phyloP scores from a whole-genome alignment of 208 protist species.

The Wallacemonas sp. region DNA sequence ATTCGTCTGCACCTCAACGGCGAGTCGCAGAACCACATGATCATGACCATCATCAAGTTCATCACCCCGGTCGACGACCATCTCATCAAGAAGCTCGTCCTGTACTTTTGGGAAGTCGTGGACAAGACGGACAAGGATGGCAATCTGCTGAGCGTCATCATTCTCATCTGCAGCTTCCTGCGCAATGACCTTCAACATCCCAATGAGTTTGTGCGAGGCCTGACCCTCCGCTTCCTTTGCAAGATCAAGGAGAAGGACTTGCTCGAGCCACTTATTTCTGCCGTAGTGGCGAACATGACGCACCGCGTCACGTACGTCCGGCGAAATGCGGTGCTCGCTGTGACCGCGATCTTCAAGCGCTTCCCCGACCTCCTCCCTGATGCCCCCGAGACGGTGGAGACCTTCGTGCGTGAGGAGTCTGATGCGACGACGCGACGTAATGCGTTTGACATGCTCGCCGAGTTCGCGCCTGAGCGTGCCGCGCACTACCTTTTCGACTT shows the following conservation, averaged over 20 bases:
- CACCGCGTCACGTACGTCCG: slow-evolving; percentile 96
- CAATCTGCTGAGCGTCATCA: slow-evolving; percentile 97
- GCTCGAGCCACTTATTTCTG: slow-evolving; percentile 96
- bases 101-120: slow-evolving; percentile 98
- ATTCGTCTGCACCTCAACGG: slow-evolving; percentile 96
- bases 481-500: slow-evolving; percentile 90
- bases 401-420: slow-evolving; percentile 83
- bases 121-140: slow-evolving; percentile 96
- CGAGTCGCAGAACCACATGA: slow-evolving; percentile 94
- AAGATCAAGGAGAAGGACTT: slow-evolving; percentile 97
- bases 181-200: slow-evolving; percentile 96
- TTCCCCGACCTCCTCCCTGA: slow-evolving; percentile 97
- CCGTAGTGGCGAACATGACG: slow-evolving; percentile 94
- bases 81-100: slow-evolving; percentile 97
- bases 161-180: slow-evolving; percentile 97
- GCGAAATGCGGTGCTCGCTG: slow-evolving; percentile 96
- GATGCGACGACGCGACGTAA: slow-evolving; percentile 96
- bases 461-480: slow-evolving; percentile 93
- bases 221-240: slow-evolving; percentile 97
- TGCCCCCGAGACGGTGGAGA: slow-evolving; percentile 95
- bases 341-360: slow-evolving; percentile 93
- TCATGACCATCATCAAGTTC: slow-evolving; percentile 98
- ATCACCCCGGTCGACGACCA: slow-evolving; percentile 93
- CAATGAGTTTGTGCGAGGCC: slow-evolving; percentile 98
- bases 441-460: slow-evolving; percentile 98